A percentile compares a stretch with the other conserved stretches of the same genome.
phyloP scores from a whole-genome alignment of 2,329 filamentous ascomycete species.

The Microthyrium microscopicum region DNA sequence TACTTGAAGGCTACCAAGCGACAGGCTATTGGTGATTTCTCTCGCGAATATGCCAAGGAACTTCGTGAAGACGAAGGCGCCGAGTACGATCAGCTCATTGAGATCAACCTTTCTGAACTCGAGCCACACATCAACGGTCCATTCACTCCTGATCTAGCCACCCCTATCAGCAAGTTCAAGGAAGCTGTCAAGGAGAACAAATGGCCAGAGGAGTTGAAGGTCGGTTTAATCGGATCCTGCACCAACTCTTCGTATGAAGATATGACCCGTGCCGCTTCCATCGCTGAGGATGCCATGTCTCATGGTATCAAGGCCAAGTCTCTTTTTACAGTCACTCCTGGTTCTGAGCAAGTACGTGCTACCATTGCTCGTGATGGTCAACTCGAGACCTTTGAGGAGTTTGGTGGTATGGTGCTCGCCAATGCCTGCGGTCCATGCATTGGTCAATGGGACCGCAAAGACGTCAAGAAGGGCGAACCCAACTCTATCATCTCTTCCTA shows the following conservation, averaged over 20 bases:
- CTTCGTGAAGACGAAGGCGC: constrained; percentile 77
- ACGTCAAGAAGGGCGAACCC: constrained; percentile 85
- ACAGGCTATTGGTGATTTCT: constrained; percentile 75
- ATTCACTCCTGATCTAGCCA: constrained; percentile 95
- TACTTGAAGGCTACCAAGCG: constrained; percentile 89
- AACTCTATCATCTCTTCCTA: constrained; percentile 98
- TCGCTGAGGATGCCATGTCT: constrained; percentile 76
- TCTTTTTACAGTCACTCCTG: constrained; percentile 86
- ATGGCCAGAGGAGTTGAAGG: constrained; percentile 94
- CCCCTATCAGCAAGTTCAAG: constrained; percentile 94
- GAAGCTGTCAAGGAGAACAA: constrained; percentile 84
- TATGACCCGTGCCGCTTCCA: constrained; percentile 84
- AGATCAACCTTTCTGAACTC: constrained; percentile 86
- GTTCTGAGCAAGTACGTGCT: constrained; percentile 90
- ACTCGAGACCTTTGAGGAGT: constrained; percentile 88
- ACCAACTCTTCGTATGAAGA: constrained; percentile 84
- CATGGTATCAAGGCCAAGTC: constrained; percentile 91
- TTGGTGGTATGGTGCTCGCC: constrained; percentile 83
- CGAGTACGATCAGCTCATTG: constrained; percentile 89
- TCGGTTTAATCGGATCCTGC: constrained; percentile 94
- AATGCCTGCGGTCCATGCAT: constrained; percentile 65
- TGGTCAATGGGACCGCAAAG: constrained; percentile 85
- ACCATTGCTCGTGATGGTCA: constrained; percentile 85
- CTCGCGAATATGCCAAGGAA: constrained; percentile 67
- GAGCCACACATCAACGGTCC: constrained; percentile 98